These are phyloP conservation scores for Penicillium carneum DNA, from an alignment of 2,329 filamentous ascomycete genomes.

Conservation along the genomic window DNA sequence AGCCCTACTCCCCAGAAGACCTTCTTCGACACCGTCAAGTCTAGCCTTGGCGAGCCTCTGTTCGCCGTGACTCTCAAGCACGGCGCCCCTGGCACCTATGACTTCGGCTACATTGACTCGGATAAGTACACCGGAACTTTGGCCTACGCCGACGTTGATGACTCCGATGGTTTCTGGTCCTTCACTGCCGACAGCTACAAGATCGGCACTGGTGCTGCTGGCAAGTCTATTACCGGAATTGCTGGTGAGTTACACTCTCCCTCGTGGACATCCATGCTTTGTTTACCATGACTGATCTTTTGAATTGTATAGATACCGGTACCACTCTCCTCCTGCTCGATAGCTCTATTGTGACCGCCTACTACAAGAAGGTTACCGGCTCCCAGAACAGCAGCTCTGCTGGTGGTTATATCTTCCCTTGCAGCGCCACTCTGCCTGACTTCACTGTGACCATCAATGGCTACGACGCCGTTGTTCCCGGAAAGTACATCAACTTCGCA, in stretches of 20 bases:
- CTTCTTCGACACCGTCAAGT: slow-evolving; percentile 68
- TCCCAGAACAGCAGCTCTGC: slow-evolving; percentile 56
- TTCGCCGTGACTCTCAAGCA: slow-evolving; percentile 65
- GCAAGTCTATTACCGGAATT: slow-evolving; percentile 61
- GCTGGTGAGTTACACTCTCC: slow-evolving; percentile 48
- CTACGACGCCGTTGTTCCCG: slow-evolving; percentile 60
- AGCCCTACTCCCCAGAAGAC: slow-evolving; percentile 59
- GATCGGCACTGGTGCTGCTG: slow-evolving; percentile 57
- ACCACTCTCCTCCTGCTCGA: slow-evolving; percentile 71
- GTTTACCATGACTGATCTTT: neutral
- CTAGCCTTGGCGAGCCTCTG: slow-evolving; percentile 57
- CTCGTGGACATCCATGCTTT: neutral
- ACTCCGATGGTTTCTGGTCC: slow-evolving; percentile 68
- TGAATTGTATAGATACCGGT: slow-evolving; percentile 63
- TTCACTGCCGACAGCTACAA: slow-evolving; percentile 65
- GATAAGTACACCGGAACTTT: slow-evolving; percentile 66
- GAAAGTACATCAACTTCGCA: slow-evolving; percentile 63
- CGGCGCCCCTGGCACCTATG: slow-evolving; percentile 60
- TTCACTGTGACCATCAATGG: slow-evolving; percentile 62
- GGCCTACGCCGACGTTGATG: slow-evolving; percentile 64
- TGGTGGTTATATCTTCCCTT: slow-evolving; percentile 65
- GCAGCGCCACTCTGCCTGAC: slow-evolving; percentile 60
- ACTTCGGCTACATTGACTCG: slow-evolving; percentile 67
- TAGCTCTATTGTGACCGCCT: slow-evolving; percentile 60
- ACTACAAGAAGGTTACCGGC: slow-evolving; percentile 66